Conservation (phyloP, 768 basidiomycete genomes). For the Phanerochaete carnosa region DNA sequence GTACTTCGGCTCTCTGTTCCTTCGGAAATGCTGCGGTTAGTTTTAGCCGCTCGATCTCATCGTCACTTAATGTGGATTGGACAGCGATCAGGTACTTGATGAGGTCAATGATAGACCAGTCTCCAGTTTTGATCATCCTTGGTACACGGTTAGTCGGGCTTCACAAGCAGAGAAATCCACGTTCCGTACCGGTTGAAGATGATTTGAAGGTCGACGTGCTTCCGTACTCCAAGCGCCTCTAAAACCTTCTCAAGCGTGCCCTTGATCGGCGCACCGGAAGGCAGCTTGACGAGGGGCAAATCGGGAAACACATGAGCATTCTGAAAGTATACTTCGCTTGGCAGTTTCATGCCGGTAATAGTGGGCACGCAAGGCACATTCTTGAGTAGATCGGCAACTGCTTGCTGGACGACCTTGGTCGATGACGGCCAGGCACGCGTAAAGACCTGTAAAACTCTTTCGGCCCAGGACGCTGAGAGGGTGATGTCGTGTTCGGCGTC, state of each 20-base stretch:
- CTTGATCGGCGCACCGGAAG: conserved; percentile 62
- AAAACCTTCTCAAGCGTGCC: conserved; percentile 70
- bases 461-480: conserved; percentile 69
- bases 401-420: conserved; percentile 39
- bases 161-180: neutral
- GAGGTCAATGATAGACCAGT: conserved; percentile 85
- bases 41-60: conserved; percentile 53
- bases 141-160: neutral
- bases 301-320: conserved; percentile 89
- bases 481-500: conserved; percentile 59
- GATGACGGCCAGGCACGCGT: conserved; percentile 73
- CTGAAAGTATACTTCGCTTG: conserved; percentile 77
- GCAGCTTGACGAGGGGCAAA: conserved; percentile 72
- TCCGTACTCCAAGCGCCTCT: conserved; percentile 75
- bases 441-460: conserved; percentile 67
- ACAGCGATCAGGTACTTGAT: conserved; percentile 87
- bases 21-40: conserved; percentile 74
- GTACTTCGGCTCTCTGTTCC: conserved; percentile 31
- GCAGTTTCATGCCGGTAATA: conserved; percentile 64
- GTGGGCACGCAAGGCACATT: conserved; percentile 49
- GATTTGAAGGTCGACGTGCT: conserved; percentile 89
- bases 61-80: conserved; percentile 52
- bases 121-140: conserved; percentile 87
- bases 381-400: conserved; percentile 39
- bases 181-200: conserved; percentile 76